phyloP scores from a whole-genome alignment of 2,329 filamentous ascomycete genomes.

The Fusarium sp. region DNA sequence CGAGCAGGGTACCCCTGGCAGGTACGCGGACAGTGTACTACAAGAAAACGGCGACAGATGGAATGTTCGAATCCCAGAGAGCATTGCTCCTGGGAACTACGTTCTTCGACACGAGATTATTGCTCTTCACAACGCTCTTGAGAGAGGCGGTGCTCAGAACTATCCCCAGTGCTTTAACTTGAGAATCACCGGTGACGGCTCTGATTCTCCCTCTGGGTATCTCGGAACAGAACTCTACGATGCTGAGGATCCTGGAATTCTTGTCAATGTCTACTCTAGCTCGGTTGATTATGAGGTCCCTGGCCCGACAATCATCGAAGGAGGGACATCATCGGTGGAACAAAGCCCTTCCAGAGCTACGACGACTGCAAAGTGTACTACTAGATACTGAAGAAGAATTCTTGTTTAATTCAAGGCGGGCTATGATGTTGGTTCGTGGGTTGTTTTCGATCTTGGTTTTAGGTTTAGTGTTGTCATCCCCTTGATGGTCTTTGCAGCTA shows the following conservation, averaged over 20 bases:
- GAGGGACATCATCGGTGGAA: slow-evolving; percentile 47
- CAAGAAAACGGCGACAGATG: slow-evolving; percentile 67
- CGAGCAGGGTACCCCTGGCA: slow-evolving; percentile 55
- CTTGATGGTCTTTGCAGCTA: neutral
- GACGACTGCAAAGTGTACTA: slow-evolving; percentile 45
- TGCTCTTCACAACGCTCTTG: slow-evolving; percentile 64
- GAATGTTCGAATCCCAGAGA: slow-evolving; percentile 64
- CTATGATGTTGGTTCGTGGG: neutral
- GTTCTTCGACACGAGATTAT: slow-evolving; percentile 71
- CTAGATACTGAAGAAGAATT: slow-evolving; percentile 22
- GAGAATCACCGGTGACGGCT: slow-evolving; percentile 61
- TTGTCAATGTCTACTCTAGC: slow-evolving; percentile 55
- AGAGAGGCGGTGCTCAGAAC: slow-evolving; percentile 62
- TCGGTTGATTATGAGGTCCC: slow-evolving; percentile 52
- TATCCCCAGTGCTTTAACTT: slow-evolving; percentile 70
- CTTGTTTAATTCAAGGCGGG: neutral
- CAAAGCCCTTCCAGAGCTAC: slow-evolving; percentile 48
- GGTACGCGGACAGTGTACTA: slow-evolving; percentile 61
- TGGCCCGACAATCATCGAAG: slow-evolving; percentile 51
- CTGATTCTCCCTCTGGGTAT: slow-evolving; percentile 52
- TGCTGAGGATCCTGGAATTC: slow-evolving; percentile 54
- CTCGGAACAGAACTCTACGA: slow-evolving; percentile 57
- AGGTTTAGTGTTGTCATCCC: neutral
- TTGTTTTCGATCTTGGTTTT: neutral
- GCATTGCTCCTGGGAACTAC: slow-evolving; percentile 66